phyloP scores from a whole-genome alignment of 1,284 basidiomycete species.

The Peniophora sp. region DNA sequence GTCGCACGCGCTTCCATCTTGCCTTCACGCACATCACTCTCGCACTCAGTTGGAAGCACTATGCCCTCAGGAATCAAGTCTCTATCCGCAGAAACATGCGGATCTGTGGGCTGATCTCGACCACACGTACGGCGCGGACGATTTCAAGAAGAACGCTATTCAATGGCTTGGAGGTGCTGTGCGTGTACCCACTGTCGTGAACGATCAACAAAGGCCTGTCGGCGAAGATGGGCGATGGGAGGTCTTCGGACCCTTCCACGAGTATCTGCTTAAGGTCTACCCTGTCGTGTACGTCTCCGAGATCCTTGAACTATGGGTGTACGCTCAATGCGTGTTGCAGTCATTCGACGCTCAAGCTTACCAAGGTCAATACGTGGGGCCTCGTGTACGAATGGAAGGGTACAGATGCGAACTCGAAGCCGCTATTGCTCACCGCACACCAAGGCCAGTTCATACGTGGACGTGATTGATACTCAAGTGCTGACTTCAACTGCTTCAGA shows the following conservation, averaged over 20 bases:
- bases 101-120: conserved; percentile 34
- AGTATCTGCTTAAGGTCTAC: conserved; percentile 32
- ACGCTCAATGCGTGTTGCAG: conserved; percentile 19
- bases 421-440: conserved; percentile 58
- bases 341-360: conserved; percentile 41
- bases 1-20: background rate
- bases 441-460: conserved; percentile 37
- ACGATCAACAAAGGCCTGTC: conserved; percentile 32
- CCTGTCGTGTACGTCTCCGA: conserved; percentile 32
- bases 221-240: conserved; percentile 39
- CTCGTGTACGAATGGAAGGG: conserved; percentile 62
- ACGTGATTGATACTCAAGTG: too few relatives aligned
- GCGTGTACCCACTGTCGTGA: conserved; percentile 30
- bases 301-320: too few relatives aligned
- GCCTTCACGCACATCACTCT: background rate
- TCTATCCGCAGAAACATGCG: conserved; percentile 34
- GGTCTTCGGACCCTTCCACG: conserved; percentile 30
- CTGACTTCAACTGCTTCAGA: too few relatives aligned
- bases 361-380: conserved; percentile 58
- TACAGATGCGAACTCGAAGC: conserved; percentile 46
- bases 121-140: conserved; percentile 29
- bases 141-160: conserved; percentile 38
- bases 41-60: conserved; percentile 7
- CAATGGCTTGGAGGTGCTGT: conserved; percentile 48
- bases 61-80: conserved; percentile 39